Conservation (phyloP, 495 filamentous ascomycete species). For the Hapsidospora chrysogenum region DNA sequence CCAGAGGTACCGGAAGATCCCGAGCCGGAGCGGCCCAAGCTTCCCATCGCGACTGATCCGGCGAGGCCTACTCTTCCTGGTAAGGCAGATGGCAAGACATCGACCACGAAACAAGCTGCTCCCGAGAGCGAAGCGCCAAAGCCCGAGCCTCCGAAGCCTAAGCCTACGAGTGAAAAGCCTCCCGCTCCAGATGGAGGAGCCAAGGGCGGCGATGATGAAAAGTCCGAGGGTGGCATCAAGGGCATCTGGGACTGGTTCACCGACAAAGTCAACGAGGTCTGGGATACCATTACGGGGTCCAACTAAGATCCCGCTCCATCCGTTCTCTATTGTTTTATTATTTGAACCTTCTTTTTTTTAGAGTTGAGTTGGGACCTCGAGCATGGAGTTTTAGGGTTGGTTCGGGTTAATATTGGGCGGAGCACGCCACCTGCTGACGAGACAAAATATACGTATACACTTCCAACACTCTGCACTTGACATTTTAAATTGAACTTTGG, state of each 20-base stretch:
- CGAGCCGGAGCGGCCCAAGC: constrained; percentile 3
- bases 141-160: too few species aligned
- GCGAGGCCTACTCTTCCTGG: background rate
- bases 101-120: background rate
- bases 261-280: constrained; percentile 23
- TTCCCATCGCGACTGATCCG: background rate
- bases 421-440: too few species aligned
- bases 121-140: constrained; percentile 3
- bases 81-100: background rate
- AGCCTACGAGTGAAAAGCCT: background rate
- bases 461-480: too few species aligned
- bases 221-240: constrained; percentile 10
- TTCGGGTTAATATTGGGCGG: background rate
- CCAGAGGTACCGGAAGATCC: constrained; percentile 19
- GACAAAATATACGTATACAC: too few species aligned
- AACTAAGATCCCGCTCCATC: background rate
- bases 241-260: constrained; percentile 27
- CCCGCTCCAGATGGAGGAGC: constrained; percentile 2
- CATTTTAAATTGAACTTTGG: too few species aligned
- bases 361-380: too few species aligned
- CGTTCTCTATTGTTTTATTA: background rate
- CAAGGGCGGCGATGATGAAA: constrained; percentile 6
- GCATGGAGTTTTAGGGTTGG: too few species aligned
- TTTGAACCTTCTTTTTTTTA: background rate
- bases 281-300: constrained; percentile 17